Conservation (phyloP, 257 asterid species). For the Anisodus acutangulus region DNA sequence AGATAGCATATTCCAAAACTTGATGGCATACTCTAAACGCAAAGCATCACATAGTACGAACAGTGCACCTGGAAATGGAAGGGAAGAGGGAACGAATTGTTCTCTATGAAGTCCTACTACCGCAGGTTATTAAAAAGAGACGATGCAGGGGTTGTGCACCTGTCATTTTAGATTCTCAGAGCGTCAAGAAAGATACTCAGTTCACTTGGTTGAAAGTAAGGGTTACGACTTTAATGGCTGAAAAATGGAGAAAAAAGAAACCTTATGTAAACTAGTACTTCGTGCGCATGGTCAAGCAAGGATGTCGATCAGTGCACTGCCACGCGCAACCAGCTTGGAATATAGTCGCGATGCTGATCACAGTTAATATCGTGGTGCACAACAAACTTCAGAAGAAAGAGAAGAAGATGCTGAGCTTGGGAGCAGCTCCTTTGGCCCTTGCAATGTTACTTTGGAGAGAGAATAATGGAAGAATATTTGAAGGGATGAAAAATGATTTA, state of each 20-base stretch:
- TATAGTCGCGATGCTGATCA: not conserved
- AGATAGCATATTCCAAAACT: slow-evolving; percentile 8
- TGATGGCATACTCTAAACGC: slow-evolving; percentile 2
- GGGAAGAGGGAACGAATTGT: not conserved
- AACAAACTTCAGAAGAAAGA: not conserved
- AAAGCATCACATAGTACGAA: not conserved
- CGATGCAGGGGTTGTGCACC: not conserved
- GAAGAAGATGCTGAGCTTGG: not conserved
- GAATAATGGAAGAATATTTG: slow-evolving; percentile 14
- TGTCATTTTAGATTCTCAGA: not conserved
- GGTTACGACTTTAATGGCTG: not conserved
- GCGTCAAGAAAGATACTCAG: not conserved
- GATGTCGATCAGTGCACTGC: slow-evolving; percentile 5
- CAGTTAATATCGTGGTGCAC: not conserved
- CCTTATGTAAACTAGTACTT: not conserved
- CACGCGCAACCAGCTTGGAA: not conserved
- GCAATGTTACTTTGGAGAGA: not conserved
- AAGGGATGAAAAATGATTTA: not conserved
- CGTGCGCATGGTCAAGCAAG: not conserved
- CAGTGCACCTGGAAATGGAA: slow-evolving; percentile 11
- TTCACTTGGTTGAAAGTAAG: slow-evolving; percentile 16
- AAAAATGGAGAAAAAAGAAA: not conserved
- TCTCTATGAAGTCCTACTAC: not conserved
- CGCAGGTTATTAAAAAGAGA: slow-evolving; percentile 17
- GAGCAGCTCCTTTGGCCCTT: slow-evolving; percentile 20